Evolutionary conservation across 768 basidiomycete genomes (phyloP), one percentile per base, ranked within the genome.

Genomic region (Terana coerulea): DNA sequence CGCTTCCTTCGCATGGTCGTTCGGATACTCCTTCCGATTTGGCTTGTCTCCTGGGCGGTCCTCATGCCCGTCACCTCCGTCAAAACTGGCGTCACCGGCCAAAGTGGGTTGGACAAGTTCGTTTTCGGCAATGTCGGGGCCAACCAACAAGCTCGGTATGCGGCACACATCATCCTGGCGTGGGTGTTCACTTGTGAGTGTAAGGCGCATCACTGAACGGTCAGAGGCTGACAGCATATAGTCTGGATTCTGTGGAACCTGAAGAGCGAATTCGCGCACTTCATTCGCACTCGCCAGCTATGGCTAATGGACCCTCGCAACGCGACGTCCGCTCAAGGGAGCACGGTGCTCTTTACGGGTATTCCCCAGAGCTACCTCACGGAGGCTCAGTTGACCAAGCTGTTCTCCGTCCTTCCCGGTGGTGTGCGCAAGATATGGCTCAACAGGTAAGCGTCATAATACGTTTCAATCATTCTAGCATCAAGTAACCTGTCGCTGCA

Each of bases 361-460:
- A 84, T 97, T 8, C 91, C 93, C 10, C 68, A 73, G 30, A 77
- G 79, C 47, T 91, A 83, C 61, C 77, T 51, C 29, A 51, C 49
- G 3, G 49, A 51, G 31, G 41, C 39, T 95, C 80, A 80, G 5
- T 74, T 95, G 29, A 69, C 66, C 36, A 72, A 78, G 45, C 67
- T 94, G 14, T 94, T 90, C 67, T 76, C 78, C 21, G 77, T 80
- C 46, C 75, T 95, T 3, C 95, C 95, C 0, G 94, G 94, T 9
- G 93, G 93, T n/a, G 86, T 93, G 10, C 84, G 83, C 65, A 79
- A 80, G 57, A 80, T 98, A 34, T 98, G 94, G 93, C 75, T 97
- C 40, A 94, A 92, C 65, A 76, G 88, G 83, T 84, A 49, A 37
- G 76, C n/a, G 31, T 5, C 34, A 19, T 40, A 9, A 2, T 25